Percentiles rank a stretch among this genome's conserved stretches.
phyloP scores from a whole-genome alignment of 495 filamentous ascomycete genomes.

The Rostrohypoxylon terebratum region DNA sequence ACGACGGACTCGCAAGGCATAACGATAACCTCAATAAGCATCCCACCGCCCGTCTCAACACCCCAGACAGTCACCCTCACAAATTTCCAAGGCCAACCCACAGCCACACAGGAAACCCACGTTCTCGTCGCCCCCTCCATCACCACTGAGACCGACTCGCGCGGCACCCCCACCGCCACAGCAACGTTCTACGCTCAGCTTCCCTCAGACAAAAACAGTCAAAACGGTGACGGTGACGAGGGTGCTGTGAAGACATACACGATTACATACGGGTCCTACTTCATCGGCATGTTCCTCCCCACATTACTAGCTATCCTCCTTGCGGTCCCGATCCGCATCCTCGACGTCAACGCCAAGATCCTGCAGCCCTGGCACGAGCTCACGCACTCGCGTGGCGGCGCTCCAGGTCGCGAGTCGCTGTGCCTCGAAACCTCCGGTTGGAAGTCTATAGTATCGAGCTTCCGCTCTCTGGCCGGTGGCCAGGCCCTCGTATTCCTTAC shows the following conservation, averaged over 20 bases:
- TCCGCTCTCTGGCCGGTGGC: slow-evolving; percentile 44
- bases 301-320: slow-evolving; percentile 49
- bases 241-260: slow-evolving; percentile 35
- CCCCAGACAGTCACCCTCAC: slow-evolving; percentile 45
- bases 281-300: slow-evolving; percentile 54
- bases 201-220: not conserved
- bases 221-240: not conserved
- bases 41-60: slow-evolving; percentile 42
- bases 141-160: slow-evolving; percentile 39
- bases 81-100: slow-evolving; percentile 40
- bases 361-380: slow-evolving; percentile 55
- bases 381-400: slow-evolving; percentile 45
- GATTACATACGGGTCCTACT: slow-evolving; percentile 47
- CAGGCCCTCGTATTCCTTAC: slow-evolving; percentile 49
- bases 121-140: slow-evolving; percentile 39
- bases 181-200: slow-evolving; percentile 46
- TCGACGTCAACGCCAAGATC: slow-evolving; percentile 52
- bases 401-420: slow-evolving; percentile 45
- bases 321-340: slow-evolving; percentile 51
- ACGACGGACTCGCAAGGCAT: slow-evolving; percentile 43
- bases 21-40: slow-evolving; percentile 44
- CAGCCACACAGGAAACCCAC: slow-evolving; percentile 46
- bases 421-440: slow-evolving; percentile 48
- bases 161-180: slow-evolving; percentile 48
- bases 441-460: slow-evolving; percentile 39